Percentiles rank a stretch among this genome's conserved stretches.
Evolutionary conservation across 148 eudicot species (phyloP).

Genomic region (Gaultheria prostrata): DNA sequence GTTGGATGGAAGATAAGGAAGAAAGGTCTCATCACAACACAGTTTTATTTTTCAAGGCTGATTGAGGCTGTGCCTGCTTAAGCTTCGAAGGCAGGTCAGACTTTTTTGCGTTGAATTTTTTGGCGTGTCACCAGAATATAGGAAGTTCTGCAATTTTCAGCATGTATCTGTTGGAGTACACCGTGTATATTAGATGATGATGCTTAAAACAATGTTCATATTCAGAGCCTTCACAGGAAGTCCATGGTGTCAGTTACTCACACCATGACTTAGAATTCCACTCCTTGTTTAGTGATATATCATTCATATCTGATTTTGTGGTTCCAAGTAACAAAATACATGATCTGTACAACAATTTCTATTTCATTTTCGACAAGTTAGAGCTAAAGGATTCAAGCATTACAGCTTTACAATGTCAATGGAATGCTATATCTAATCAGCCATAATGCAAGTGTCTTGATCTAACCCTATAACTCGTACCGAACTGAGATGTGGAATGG

Average conservation of each 20-base stretch:
- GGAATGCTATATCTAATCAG: not conserved
- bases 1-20: slow-evolving; percentile 90
- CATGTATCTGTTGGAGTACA: slow-evolving; percentile 18
- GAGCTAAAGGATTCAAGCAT: not conserved
- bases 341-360: not conserved
- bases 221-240: not conserved
- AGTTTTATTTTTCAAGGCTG: slow-evolving; percentile 78
- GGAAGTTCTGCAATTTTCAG: slow-evolving; percentile 9
- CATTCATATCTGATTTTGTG: not conserved
- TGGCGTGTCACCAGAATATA: slow-evolving; percentile 21
- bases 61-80: slow-evolving; percentile 85
- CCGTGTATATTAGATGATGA: slow-evolving; percentile 20
- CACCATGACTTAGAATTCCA: not conserved
- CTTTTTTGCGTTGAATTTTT: slow-evolving; percentile 15
- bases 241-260: not conserved
- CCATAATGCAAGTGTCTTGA: too few species aligned
- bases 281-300: not conserved
- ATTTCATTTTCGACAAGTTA: not conserved
- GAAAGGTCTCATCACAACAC: slow-evolving; percentile 75
- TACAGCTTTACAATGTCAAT: not conserved
- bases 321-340: not conserved
- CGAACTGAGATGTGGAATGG: not conserved
- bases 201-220: slow-evolving; percentile 17
- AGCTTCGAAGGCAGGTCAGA: slow-evolving; percentile 38
- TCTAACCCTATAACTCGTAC: not conserved